phyloP scores from a whole-genome alignment of 2,329 filamentous ascomycete genomes.

The Scytalidium sp. region DNA sequence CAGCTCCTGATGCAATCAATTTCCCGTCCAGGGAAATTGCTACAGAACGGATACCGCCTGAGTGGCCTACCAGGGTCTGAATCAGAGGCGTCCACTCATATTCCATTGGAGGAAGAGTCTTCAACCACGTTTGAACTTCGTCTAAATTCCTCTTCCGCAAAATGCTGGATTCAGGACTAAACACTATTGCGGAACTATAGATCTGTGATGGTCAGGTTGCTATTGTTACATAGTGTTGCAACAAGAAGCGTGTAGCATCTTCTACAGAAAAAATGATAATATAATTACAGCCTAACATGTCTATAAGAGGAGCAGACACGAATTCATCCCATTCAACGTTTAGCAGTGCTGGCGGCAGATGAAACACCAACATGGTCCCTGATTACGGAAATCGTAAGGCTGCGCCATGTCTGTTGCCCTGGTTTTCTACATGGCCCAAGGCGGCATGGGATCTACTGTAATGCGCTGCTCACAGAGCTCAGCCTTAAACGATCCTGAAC shows the following conservation, averaged over 20 bases:
- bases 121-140: conserved; percentile 11
- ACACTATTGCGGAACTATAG: conserved; percentile 15
- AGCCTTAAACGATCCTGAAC: no score
- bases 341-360: no score
- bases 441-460: no score
- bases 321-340: no score
- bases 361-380: no score
- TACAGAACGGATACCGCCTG: background rate
- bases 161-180: conserved; percentile 13
- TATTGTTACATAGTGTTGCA: conserved; percentile 13
- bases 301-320: no score
- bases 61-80: conserved; percentile 9
- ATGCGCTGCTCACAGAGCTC: no score
- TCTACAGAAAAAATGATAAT: no score
- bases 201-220: conserved; percentile 17
- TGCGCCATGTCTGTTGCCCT: no score
- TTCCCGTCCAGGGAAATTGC: conserved; percentile 4
- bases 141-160: conserved; percentile 12
- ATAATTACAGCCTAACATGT: no score
- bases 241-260: conserved; percentile 17
- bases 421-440: no score
- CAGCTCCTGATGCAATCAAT: background rate
- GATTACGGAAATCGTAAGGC: no score
- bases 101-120: conserved; percentile 9
- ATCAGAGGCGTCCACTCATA: conserved; percentile 11